Percentiles rank a stretch among this genome's conserved stretches.
Conservation (phyloP, 1,284 basidiomycete species). For the Schizophyllum commune region DNA sequence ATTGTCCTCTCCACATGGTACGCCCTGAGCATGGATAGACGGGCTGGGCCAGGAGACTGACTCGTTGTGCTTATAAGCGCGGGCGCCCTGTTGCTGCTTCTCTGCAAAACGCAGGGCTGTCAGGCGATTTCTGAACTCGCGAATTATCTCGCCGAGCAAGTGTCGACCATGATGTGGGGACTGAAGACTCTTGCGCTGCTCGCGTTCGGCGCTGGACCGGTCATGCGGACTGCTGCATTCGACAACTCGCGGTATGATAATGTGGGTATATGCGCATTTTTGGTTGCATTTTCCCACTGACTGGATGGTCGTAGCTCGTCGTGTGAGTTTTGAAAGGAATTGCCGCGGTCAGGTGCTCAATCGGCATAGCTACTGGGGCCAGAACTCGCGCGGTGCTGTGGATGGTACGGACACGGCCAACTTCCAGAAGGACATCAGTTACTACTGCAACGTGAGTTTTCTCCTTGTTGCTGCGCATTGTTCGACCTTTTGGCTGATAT, state of each 20-base stretch:
- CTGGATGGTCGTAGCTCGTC: constrained; percentile 49
- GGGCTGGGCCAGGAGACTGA: too few species aligned
- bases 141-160: too few species aligned
- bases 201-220: neutral
- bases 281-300: constrained; percentile 1
- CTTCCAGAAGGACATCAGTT: constrained; percentile 48
- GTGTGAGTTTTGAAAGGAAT: too few species aligned
- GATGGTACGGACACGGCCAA: constrained; percentile 38
- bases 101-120: too few species aligned
- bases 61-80: too few species aligned
- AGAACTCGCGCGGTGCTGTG: constrained; percentile 58
- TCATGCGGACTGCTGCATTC: constrained; percentile 29
- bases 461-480: neutral
- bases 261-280: constrained; percentile 26
- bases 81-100: too few species aligned
- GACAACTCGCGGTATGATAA: constrained; percentile 55
- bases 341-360: constrained; percentile 6
- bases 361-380: constrained; percentile 50
- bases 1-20: too few species aligned
- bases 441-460: constrained; percentile 45
- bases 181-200: too few species aligned
- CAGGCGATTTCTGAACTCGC: too few species aligned
- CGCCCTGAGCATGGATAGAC: too few species aligned
- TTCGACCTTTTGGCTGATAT: neutral
- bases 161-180: too few species aligned